Evolutionary conservation across 306 rosid species (phyloP), one percentile per base, ranked within the genome.

Genomic region (Dalbergia cultrata): DNA sequence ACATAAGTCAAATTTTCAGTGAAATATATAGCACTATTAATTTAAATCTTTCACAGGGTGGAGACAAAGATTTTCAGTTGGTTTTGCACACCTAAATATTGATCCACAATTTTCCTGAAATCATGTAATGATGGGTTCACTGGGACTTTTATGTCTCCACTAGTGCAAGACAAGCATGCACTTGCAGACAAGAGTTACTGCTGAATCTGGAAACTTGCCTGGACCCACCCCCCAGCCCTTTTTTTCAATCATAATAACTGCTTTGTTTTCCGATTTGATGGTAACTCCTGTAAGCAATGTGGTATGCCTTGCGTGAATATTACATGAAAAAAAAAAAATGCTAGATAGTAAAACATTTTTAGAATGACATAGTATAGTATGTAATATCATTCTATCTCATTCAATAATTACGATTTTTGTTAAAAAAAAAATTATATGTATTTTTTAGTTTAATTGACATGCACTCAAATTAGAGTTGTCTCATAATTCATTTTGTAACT

Each of bases 151-250:
- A 26, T 76, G 77, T 69, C 66, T 47, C 67, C 56, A 6, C 16
- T 9, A 47, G 50, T 41, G 56, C 22, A 18, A 62, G 68, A 47
- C 76, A 81, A 35, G 80, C 85, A 41, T 81, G 62, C 80, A 18
- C 44, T 57, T 56, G 53, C 52, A 39, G 37, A 41, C 74, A 64
- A 64, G 60, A 43, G 4, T 33, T 34, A 4, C 60, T 68, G 53
- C 71, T 47, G 22, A 43, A 59, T 33, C 39, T 19, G 57, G 17
- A 26, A 78, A 78, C 66, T 71, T 80, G 34, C 26, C 22, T 60
- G 17, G 71, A 35, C 67, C 56, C 49, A 62, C 62, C 64, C 34
- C 18, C n/a, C 50, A 6, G 0, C 39, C 8, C 8, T 37, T 4
- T 37, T 59, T 0, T n/a, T 49, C 4, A 3, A 9, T 56, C 5